phyloP scores from a whole-genome alignment of 163 green algal genomes.

The Chlorella variabilis region DNA sequence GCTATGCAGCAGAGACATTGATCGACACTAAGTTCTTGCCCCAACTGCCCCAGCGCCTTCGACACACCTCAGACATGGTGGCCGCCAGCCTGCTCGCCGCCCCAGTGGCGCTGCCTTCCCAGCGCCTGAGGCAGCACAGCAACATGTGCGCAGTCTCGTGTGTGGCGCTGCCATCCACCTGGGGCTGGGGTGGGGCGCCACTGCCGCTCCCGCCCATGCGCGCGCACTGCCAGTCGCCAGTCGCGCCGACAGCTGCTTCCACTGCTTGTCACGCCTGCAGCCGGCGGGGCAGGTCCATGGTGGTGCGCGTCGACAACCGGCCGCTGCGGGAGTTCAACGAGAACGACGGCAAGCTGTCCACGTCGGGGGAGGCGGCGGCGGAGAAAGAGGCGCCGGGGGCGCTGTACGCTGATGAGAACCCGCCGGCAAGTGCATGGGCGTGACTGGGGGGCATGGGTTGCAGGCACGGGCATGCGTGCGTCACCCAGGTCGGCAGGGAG shows the following conservation, averaged over 20 bases:
- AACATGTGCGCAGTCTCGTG: neutral
- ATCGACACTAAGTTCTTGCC: too few species aligned
- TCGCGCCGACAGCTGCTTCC: neutral
- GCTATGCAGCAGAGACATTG: too few species aligned
- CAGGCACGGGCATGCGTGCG: too few species aligned
- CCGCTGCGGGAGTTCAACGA: conserved; percentile 27
- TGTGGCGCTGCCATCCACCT: too few species aligned
- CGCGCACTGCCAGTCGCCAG: too few species aligned
- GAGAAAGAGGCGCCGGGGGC: neutral
- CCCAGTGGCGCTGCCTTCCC: neutral
- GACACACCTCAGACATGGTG: neutral
- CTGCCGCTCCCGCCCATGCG: too few species aligned
- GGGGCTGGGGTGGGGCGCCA: too few species aligned
- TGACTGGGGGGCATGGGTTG: neutral
- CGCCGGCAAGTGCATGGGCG: neutral
- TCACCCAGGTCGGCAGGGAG: too few species aligned
- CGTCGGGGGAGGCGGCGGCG: neutral
- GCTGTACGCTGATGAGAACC: conserved; percentile 31
- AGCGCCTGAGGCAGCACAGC: neutral
- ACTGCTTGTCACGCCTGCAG: too few species aligned
- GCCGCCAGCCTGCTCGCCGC: too few species aligned
- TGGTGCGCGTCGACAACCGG: conserved; percentile 1
- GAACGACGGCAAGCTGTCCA: conserved; percentile 6
- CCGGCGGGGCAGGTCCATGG: neutral
- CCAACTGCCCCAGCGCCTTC: too few species aligned